Evolutionary conservation across 306 rosid genomes (phyloP), one percentile per base, ranked within the genome.

Genomic region (Fagus crenata): DNA sequence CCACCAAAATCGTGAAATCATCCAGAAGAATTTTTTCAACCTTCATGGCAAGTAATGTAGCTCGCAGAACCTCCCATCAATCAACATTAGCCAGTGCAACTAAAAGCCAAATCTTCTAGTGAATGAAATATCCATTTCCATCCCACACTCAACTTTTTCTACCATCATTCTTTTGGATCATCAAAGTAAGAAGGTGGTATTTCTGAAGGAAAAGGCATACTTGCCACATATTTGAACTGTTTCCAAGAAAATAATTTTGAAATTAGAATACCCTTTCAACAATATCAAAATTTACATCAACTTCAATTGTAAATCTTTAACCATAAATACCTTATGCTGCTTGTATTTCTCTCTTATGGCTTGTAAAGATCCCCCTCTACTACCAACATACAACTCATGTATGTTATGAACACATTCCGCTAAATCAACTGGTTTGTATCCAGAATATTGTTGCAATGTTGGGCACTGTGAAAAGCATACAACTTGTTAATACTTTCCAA

Each of bases 301-400:
- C 53, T 65, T 70, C 18, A 17, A 18, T 9, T 1, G 13, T 14
- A 14, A 63, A 63, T 14, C 13, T 63, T 28, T 35, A 35, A 33
- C 43, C 18, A 5, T 63, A 14, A 63, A 33, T 36, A 92, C 98
- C 97, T 89, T 92, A 43, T 95, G 98, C 4, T 82, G 88, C 67
- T 89, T 90, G 89, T 95, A 95, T 85, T 92, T 95, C 32, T 84
- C 90, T 80, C 97, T 92, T 58, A 87, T 73, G 49, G 97, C 84
- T 67, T 73, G 86, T 84, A 92, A 79, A 77, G 91, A 64, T 2
- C 84, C 81, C 4, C 96, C 96, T 83, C 86, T 83, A 87, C 92
- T 90, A 54, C 89, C 56, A 17, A 87, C 81, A 81, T 89, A 89
- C 86, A 89, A 79, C 82, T 95, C 99, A 69, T 84, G 92, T 75